Evolutionary conservation across 2,329 filamentous ascomycete genomes (phyloP), one percentile per base, ranked within the genome.

Genomic region (Cucurbitaria berberidis): DNA sequence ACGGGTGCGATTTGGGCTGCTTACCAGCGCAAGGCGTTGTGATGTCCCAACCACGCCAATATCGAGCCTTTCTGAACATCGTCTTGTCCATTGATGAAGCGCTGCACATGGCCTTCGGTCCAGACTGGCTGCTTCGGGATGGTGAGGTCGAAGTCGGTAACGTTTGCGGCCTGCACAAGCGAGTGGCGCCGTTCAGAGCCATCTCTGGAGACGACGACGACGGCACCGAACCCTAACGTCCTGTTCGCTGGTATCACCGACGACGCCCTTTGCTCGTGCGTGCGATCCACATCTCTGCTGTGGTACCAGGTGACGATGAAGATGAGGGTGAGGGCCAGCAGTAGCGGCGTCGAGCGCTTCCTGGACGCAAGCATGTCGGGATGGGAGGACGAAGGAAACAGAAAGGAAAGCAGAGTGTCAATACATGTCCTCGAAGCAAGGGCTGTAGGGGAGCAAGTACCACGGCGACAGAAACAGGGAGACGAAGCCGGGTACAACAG

Each of bases 21-120:
- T 62, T 69, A 76, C 74, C 72, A 76, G 47, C 63, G 69, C 55
- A 79, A 60, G n/a, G 72, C 74, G 53, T 78, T 75, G 53, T 73
- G 72, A 51, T 79, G 77, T 24, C 77, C 76, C 38, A 79, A 62
- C 77, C 77, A 79, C 39, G 77, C 77, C 51, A 78, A 60, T 22
- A 77, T 69, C 6, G 75, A 78, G 41, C 77, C 77, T 57, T 67
- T 66, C 11, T 73, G 69, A 16, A 74, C 61, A n/a, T 72, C 65
- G 15, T 69, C 62, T 41, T 72, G 63, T 5, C 66, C 67, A 36
- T 74, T 70, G 43, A 70, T 65, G 44, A 79, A 70, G 18, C 64
- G 61, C n/a, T 72, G 56, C 42, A 78, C 64, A 36, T 79, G 74
- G 48, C 68, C 65, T 18, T 77, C 73, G 13, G 74, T 77, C 76